A percentile compares a stretch with the other conserved stretches of the same genome.
These are phyloP conservation scores for Hanseniaspora lachancei DNA, from an alignment of 805 yeast genomes.

Conservation along the genomic window DNA sequence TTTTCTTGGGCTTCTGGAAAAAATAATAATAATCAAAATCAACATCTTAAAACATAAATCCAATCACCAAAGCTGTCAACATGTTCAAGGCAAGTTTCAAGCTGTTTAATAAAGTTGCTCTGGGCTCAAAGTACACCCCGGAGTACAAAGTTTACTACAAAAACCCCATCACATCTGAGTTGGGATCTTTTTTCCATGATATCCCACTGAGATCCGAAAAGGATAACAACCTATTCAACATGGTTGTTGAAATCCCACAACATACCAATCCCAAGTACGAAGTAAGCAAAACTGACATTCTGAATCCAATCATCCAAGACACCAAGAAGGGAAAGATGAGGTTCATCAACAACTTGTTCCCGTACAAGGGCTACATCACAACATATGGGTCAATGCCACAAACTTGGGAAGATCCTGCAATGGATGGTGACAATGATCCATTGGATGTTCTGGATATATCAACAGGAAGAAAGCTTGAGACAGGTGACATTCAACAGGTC, in stretches of 20 bases:
- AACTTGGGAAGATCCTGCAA: slow-evolving; percentile 60
- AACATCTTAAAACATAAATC: not conserved
- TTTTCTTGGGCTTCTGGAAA: not conserved
- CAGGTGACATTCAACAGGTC: slow-evolving; percentile 55
- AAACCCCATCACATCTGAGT: slow-evolving; percentile 25
- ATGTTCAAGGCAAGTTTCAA: slow-evolving; percentile 1
- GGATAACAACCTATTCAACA: slow-evolving; percentile 20
- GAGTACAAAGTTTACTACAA: slow-evolving; percentile 26
- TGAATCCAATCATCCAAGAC: slow-evolving; percentile 94
- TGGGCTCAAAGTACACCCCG: slow-evolving; percentile 18
- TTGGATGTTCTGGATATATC: slow-evolving; percentile 90
- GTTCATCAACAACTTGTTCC: slow-evolving; percentile 95
- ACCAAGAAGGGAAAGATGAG: slow-evolving; percentile 93
- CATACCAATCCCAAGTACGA: slow-evolving; percentile 98
- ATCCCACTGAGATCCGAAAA: slow-evolving; percentile 30
- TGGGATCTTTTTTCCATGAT: slow-evolving; percentile 46
- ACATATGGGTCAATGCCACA: slow-evolving; percentile 99
- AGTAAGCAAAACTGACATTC: slow-evolving; percentile 66
- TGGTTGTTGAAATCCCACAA: slow-evolving; percentile 95
- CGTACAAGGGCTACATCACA: slow-evolving; percentile 96
- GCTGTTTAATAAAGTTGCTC: slow-evolving; percentile 14
- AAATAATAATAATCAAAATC: no score
- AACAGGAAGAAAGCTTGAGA: slow-evolving; percentile 20
- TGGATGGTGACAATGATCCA: slow-evolving; percentile 84
- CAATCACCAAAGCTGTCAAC: not conserved